Evolutionary conservation across 345 rosid species (phyloP).

Genomic region (Draba incana): DNA sequence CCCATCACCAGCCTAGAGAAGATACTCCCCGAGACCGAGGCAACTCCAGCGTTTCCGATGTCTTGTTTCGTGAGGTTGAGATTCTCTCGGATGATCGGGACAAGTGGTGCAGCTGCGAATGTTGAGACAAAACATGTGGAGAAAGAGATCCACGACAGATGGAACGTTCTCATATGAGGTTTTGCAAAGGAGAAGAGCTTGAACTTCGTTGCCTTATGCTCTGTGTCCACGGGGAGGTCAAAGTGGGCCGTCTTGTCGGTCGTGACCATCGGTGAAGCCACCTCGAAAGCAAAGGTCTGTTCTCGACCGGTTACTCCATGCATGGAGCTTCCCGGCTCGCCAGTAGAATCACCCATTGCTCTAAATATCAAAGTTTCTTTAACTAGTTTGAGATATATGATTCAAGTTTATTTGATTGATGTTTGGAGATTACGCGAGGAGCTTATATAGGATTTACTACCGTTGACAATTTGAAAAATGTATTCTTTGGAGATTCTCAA

Average conservation of each 20-base stretch:
- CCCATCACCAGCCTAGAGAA: constrained; percentile 84
- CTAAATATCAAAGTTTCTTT: not conserved
- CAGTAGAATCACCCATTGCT: constrained; percentile 36
- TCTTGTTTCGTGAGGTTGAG: constrained; percentile 65
- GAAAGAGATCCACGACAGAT: constrained; percentile 85
- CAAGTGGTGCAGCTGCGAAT: constrained; percentile 80
- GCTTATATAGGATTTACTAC: constrained; percentile 18
- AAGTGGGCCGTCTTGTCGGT: constrained; percentile 63
- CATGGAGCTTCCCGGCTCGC: constrained; percentile 68
- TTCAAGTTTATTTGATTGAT: constrained; percentile 15
- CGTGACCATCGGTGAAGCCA: constrained; percentile 55
- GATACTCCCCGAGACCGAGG: constrained; percentile 78
- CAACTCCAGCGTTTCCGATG: constrained; percentile 78
- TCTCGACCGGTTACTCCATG: constrained; percentile 69
- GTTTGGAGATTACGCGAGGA: not conserved
- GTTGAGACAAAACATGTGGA: constrained; percentile 81
- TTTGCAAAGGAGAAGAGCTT: constrained; percentile 62
- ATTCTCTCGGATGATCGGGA: constrained; percentile 75
- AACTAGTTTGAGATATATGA: not conserved
- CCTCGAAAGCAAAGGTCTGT: constrained; percentile 61
- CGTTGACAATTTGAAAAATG: constrained; percentile 22
- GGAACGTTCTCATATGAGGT: constrained; percentile 85
- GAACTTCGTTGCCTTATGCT: constrained; percentile 67
- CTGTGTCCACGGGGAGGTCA: constrained; percentile 63
- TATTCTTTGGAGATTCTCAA: constrained; percentile 45